These are phyloP conservation scores for Bocquillonia castaneifolia DNA, from an alignment of 441 rosid genomes.

Conservation along the genomic window DNA sequence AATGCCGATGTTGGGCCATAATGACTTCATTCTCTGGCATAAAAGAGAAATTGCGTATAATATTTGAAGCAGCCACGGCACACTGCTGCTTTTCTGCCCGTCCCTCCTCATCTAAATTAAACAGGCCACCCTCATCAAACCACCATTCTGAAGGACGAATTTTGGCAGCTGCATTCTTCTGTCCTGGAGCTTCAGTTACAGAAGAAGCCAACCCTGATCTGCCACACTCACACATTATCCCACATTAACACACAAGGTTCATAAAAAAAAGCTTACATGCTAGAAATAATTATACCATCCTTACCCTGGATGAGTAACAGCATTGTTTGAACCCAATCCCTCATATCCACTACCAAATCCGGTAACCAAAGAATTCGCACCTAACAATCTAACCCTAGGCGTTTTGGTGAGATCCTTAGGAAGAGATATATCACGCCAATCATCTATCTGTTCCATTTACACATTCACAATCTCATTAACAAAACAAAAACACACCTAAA, in stretches of 20 bases:
- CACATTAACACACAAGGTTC: conserved; percentile 17
- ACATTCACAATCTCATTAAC: not conserved
- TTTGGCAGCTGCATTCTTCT: conserved; percentile 42
- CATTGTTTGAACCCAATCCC: conserved; percentile 48
- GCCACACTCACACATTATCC: conserved; percentile 27
- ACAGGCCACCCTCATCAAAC: conserved; percentile 81
- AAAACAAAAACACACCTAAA: not conserved
- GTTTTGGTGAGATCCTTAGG: conserved; percentile 58
- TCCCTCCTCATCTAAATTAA: conserved; percentile 84
- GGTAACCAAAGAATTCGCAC: conserved; percentile 54
- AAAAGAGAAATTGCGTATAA: conserved; percentile 88
- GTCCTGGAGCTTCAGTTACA: conserved; percentile 37
- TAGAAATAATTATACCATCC: conserved; percentile 6
- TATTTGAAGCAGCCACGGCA: conserved; percentile 85
- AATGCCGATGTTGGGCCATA: conserved; percentile 94
- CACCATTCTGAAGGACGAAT: conserved; percentile 67
- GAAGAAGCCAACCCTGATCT: conserved; percentile 47
- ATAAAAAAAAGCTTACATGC: not conserved
- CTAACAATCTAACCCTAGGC: conserved; percentile 61
- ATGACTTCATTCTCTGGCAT: conserved; percentile 93
- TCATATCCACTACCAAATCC: conserved; percentile 74
- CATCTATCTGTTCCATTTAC: conserved; percentile 64
- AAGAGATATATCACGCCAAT: conserved; percentile 80
- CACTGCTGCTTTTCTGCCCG: conserved; percentile 83
- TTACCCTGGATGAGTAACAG: conserved; percentile 44